These are phyloP conservation scores for Irpex sp. DNA, from an alignment of 1,284 basidiomycete genomes.

Conservation along the genomic window DNA sequence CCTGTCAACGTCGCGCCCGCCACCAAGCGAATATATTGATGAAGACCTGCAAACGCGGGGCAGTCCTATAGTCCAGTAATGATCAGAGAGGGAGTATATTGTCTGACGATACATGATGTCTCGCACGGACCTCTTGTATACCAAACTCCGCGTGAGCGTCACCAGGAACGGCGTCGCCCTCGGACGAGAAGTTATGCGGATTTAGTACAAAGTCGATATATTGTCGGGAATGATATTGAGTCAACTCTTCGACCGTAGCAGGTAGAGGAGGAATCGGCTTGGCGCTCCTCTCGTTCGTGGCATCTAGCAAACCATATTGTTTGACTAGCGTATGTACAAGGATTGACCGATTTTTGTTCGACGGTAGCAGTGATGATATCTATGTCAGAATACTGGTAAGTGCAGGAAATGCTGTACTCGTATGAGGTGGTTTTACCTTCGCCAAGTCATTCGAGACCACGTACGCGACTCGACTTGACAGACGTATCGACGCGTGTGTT, in stretches of 20 bases:
- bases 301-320: constrained; percentile 61
- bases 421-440: constrained; percentile 9
- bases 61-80: constrained; percentile 71
- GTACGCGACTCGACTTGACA: constrained; percentile 12
- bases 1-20: constrained; percentile 73
- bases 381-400: constrained; percentile 25
- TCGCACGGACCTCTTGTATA: constrained; percentile 67
- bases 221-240: constrained; percentile 63
- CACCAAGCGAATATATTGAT: constrained; percentile 75
- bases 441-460: constrained; percentile 19
- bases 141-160: constrained; percentile 56
- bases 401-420: neutral
- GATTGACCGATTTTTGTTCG: constrained; percentile 84
- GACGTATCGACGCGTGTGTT: neutral
- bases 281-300: constrained; percentile 37
- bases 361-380: constrained; percentile 82
- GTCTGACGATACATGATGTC: constrained; percentile 6
- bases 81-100: neutral
- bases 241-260: constrained; percentile 60
- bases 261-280: constrained; percentile 58
- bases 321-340: constrained; percentile 82
- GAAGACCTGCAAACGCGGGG: constrained; percentile 78
- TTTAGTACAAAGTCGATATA: constrained; percentile 66
- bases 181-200: constrained; percentile 30
- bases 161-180: constrained; percentile 23